Conservation (phyloP, 164 flowering plant species). For the Aristolochia fimbriata region DNA sequence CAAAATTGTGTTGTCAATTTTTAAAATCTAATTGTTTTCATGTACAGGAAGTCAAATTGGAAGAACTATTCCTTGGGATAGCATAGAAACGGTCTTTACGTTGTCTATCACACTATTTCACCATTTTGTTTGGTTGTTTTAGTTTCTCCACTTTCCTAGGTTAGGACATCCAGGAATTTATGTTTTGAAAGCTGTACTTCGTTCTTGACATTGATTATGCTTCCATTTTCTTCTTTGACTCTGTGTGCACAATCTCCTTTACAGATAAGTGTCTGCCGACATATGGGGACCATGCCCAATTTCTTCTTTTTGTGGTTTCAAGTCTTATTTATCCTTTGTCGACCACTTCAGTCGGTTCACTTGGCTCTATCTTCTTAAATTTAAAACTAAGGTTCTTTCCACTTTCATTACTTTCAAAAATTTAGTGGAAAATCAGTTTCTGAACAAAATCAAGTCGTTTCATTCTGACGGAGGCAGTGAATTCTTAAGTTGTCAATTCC, state of each 20-base stretch:
- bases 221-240: background rate
- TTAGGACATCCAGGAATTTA: background rate
- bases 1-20: background rate
- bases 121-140: background rate
- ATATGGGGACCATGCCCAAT: background rate
- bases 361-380: background rate
- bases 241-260: background rate
- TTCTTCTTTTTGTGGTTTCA: background rate
- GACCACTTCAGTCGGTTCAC: background rate
- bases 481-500: background rate
- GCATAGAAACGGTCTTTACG: constrained; percentile 1
- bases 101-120: background rate
- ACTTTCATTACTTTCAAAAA: background rate
- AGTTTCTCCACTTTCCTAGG: background rate
- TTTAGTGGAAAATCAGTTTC: background rate
- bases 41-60: background rate
- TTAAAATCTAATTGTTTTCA: background rate
- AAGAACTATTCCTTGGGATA: background rate
- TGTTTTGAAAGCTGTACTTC: too few relatives aligned
- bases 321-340: background rate
- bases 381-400: background rate
- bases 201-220: background rate
- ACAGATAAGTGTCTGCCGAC: background rate
- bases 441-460: background rate
- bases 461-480: constrained; percentile 1